phyloP scores from a whole-genome alignment of 768 basidiomycete genomes.

The Favolaschia claudopus region DNA sequence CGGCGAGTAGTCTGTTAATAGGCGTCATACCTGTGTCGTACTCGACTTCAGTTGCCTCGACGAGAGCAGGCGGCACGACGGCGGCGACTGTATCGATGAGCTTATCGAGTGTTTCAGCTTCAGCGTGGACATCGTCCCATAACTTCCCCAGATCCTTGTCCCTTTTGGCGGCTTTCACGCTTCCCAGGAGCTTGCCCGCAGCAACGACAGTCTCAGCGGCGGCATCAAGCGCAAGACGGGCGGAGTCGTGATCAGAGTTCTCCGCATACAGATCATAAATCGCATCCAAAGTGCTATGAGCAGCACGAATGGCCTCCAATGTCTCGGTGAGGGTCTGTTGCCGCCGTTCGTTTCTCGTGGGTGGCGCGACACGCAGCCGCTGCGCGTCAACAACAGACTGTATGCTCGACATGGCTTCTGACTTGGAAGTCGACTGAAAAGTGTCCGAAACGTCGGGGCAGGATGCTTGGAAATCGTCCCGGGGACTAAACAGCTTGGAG shows the following conservation, averaged over 20 bases:
- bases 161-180: background rate
- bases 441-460: background rate
- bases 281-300: background rate
- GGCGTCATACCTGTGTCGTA: conserved; percentile 2
- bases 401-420: background rate
- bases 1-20: background rate
- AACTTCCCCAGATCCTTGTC: background rate
- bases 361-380: background rate
- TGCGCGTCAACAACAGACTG: background rate
- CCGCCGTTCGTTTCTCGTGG: background rate
- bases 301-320: background rate
- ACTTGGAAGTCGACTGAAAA: background rate
- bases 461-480: conserved; percentile 4
- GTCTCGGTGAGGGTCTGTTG: background rate
- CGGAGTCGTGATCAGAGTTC: background rate
- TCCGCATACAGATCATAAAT: background rate
- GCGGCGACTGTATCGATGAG: background rate
- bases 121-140: background rate
- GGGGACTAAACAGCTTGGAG: conserved; percentile 9
- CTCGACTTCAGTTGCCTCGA: background rate
- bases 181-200: background rate
- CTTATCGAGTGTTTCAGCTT: background rate
- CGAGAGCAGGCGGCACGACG: background rate
- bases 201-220: background rate
- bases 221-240: background rate